Evolutionary conservation across 139 green algal genomes (phyloP), one percentile per base, ranked within the genome.

Genomic region (Deuterostichococcus epilithicus): DNA sequence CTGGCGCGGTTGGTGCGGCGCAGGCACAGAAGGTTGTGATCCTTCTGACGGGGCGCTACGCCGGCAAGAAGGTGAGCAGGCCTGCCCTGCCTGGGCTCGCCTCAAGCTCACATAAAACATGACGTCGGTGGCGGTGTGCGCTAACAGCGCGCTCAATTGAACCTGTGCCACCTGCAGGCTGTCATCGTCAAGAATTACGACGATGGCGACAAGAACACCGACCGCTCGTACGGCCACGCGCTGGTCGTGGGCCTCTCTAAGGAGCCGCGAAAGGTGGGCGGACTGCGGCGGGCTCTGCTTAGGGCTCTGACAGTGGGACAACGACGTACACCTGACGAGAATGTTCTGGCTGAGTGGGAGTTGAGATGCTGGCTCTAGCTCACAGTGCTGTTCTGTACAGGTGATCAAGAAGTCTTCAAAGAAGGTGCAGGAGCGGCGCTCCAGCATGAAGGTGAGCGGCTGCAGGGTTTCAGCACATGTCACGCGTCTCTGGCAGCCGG

Each of bases 181-280:
- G 96, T 99, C 69, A 99, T 99, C 77, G 94, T 99, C 22, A 97
- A 97, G 88, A 97, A 97, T 86, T 93, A 94, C 73, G 96, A 99
- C 84, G 95, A 99, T 68, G 96, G 96, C 59, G 52, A 63, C 18
- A 63, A 63, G 18, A 94, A 86, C 36, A 83, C 86, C 68, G 76
- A 82, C 37, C 83, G 95, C 35, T 83, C 88, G 44, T 99, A 99
- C 76, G 96, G 96, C 70, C 96, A 99, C 80, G 95, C 95, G 8
- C 74, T 97, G 10, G 90, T 99, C 1, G 89, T 88, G 59, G 96
- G 96, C 67, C 89, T 99, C 30, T 70, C 79, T 59, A 98, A 98
- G 86, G 95, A 98, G 86, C 96, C 96, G 37, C 83, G 96, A 33
- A 99, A 98, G 93, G 96, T 98, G 72, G n/a, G 42, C 30, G 13